Conservation (phyloP, 768 basidiomycete genomes). For the Tulasnella sp. region DNA sequence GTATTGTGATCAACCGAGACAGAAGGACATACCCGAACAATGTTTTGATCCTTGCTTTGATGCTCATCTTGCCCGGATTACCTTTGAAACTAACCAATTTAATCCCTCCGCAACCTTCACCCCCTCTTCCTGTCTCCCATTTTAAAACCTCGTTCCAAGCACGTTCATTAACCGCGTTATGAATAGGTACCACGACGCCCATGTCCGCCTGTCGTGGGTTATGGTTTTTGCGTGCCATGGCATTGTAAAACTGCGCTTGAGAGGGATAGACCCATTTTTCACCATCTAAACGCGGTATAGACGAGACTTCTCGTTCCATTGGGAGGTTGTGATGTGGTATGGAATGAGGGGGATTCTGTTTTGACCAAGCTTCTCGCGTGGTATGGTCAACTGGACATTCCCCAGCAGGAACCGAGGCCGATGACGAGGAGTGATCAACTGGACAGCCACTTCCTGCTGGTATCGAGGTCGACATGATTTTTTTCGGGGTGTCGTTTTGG, state of each 20-base stretch:
- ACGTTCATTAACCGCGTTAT: slow-evolving; percentile 96
- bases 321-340: slow-evolving; percentile 33
- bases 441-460: no score
- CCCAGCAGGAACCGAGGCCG: no score
- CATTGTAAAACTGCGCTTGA: slow-evolving; percentile 95
- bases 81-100: slow-evolving; percentile 87
- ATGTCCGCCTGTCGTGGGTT: slow-evolving; percentile 80
- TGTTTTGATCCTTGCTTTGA: slow-evolving; percentile 68
- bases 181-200: slow-evolving; percentile 92
- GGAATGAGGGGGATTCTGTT: background rate
- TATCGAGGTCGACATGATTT: no score
- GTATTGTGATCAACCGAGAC: no score
- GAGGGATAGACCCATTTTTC: slow-evolving; percentile 91
- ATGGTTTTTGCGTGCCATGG: slow-evolving; percentile 91
- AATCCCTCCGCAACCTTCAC: slow-evolving; percentile 66
- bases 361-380: slow-evolving; percentile 35
- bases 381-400: slow-evolving; percentile 59
- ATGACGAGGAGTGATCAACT: no score
- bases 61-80: slow-evolving; percentile 61
- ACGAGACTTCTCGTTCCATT: slow-evolving; percentile 64
- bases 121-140: slow-evolving; percentile 75
- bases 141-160: slow-evolving; percentile 72
- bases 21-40: slow-evolving; percentile 62
- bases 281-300: slow-evolving; percentile 63
- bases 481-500: no score